A percentile compares a stretch with the other conserved stretches of the same genome.
These are phyloP conservation scores for Entomortierella lignicola DNA, from an alignment of 192 early-diverging fungal genomes.

Conservation along the genomic window DNA sequence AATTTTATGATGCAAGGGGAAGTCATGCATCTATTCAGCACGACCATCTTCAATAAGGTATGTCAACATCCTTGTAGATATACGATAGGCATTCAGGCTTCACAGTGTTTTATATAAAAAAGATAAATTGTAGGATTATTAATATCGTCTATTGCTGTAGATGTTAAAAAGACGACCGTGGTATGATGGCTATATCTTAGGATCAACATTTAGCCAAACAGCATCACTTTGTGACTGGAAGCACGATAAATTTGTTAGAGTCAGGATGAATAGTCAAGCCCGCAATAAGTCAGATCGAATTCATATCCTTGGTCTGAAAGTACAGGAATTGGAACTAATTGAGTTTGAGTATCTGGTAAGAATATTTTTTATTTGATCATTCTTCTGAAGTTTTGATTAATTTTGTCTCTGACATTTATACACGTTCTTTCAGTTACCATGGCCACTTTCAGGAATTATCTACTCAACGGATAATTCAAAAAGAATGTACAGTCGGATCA, in stretches of 20 bases:
- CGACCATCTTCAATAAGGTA: slow-evolving; percentile 37
- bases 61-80: not conserved
- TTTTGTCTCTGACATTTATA: not conserved
- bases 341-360: slow-evolving; percentile 49
- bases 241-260: slow-evolving; percentile 30
- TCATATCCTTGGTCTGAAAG: not conserved
- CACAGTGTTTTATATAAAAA: no score
- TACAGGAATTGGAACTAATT: slow-evolving; percentile 19
- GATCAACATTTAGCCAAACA: slow-evolving; percentile 26
- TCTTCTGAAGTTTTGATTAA: not conserved
- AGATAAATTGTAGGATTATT: no score
- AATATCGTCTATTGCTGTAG: not conserved
- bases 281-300: not conserved
- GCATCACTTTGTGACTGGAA: slow-evolving; percentile 26
- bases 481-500: slow-evolving; percentile 40
- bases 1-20: slow-evolving; percentile 52
- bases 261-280: slow-evolving; percentile 7
- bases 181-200: slow-evolving; percentile 36
- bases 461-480: slow-evolving; percentile 31
- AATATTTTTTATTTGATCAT: not conserved
- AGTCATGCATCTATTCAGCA: slow-evolving; percentile 32
- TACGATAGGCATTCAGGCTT: no score
- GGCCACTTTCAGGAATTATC: slow-evolving; percentile 34
- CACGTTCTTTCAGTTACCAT: slow-evolving; percentile 22
- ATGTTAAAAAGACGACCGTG: slow-evolving; percentile 26